Evolutionary conservation across 257 asterid genomes (phyloP).

Genomic region (Ophiorrhiza pumila): DNA sequence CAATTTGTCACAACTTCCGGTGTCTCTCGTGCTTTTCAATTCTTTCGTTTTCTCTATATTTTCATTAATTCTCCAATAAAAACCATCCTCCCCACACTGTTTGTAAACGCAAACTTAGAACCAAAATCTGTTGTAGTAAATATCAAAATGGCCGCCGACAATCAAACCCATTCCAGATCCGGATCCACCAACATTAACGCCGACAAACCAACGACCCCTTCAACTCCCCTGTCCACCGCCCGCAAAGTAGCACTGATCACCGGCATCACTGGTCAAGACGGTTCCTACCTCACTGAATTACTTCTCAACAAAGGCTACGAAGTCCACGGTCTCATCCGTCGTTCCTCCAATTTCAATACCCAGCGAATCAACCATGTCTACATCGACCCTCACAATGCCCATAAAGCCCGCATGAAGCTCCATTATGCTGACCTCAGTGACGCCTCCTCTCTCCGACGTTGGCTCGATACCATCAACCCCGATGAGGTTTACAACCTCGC

Average conservation of each 20-base stretch:
- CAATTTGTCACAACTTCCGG: background rate
- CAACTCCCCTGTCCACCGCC: background rate
- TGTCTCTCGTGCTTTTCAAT: no score
- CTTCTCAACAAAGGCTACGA: constrained; percentile 72
- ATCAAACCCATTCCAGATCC: constrained; percentile 38
- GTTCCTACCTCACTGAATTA: constrained; percentile 91
- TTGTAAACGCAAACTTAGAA: background rate
- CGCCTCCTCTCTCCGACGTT: constrained; percentile 99
- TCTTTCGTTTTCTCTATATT: no score
- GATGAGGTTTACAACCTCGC: constrained; percentile 98
- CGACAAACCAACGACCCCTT: background rate
- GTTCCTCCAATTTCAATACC: constrained; percentile 96
- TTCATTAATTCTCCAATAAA: background rate
- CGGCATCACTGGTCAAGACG: constrained; percentile 98
- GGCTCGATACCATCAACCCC: constrained; percentile 87
- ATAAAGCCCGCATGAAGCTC: constrained; percentile 87
- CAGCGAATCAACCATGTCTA: constrained; percentile 95
- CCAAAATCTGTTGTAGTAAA: background rate
- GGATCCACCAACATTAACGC: constrained; percentile 31
- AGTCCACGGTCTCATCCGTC: constrained; percentile 94
- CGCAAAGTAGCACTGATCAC: constrained; percentile 86
- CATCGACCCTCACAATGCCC: constrained; percentile 94
- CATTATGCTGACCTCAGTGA: constrained; percentile 95
- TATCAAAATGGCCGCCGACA: constrained; percentile 32
- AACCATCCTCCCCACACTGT: background rate